phyloP scores from a whole-genome alignment of 805 yeast species.

The Sporopachydermia lactativora region DNA sequence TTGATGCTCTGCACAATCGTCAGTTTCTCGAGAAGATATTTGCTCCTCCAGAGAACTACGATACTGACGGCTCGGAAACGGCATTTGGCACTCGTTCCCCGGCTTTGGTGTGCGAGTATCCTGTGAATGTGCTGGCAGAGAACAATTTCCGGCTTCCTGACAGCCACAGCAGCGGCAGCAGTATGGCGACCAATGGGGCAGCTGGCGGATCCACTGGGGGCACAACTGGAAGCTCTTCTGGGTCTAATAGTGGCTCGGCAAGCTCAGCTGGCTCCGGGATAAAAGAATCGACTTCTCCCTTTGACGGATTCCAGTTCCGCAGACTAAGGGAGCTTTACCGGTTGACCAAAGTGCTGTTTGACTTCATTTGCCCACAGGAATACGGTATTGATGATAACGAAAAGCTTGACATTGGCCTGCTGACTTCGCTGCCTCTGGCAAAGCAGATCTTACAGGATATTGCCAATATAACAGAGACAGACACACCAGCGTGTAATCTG shows the following conservation, averaged over 20 bases:
- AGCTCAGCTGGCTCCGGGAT: conserved; percentile 16
- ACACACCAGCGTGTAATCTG: conserved; percentile 71
- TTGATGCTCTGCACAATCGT: conserved; percentile 92
- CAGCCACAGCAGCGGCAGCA: conserved; percentile 8
- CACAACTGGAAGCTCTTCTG: conserved; percentile 27
- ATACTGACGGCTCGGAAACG: conserved; percentile 27
- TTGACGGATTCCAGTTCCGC: conserved; percentile 69
- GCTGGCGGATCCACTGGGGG: conserved; percentile 4
- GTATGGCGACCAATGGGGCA: conserved; percentile 2
- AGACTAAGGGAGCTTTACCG: conserved; percentile 79
- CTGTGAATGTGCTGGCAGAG: conserved; percentile 62
- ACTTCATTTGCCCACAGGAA: conserved; percentile 96
- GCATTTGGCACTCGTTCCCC: conserved; percentile 31
- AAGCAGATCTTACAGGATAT: conserved; percentile 75
- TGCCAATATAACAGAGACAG: conserved; percentile 61
- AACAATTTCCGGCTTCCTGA: conserved; percentile 56
- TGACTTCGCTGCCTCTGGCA: conserved; percentile 89
- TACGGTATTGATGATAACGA: conserved; percentile 94
- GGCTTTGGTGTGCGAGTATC: conserved; percentile 53
- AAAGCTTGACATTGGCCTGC: conserved; percentile 86
- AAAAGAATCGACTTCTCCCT: conserved; percentile 29
- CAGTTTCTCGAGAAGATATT: conserved; percentile 77
- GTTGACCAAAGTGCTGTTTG: conserved; percentile 85
- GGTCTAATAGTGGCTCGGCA: conserved; percentile 65
- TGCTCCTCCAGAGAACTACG: conserved; percentile 33